Evolutionary conservation across 176 grass and related monocot genomes (phyloP).

Genomic region (Avena eriantha): DNA sequence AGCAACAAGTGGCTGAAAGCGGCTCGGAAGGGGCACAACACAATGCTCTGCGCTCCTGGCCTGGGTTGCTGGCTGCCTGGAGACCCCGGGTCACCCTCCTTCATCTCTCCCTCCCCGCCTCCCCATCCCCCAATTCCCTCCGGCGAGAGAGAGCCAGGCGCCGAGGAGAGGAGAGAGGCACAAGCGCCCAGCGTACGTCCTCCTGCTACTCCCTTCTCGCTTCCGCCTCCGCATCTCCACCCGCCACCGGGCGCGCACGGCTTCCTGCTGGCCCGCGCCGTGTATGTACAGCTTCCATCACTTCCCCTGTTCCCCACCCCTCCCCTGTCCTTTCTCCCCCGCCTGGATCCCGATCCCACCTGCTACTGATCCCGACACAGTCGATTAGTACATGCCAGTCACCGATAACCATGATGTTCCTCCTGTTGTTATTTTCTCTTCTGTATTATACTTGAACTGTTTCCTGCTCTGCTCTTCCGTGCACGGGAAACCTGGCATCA

Average conservation of each 20-base stretch:
- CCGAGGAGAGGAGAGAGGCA: background rate
- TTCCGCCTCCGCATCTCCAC: background rate
- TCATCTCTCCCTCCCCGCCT: background rate
- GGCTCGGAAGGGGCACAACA: conserved; percentile 26
- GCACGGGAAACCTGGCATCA: background rate
- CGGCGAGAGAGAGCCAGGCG: background rate
- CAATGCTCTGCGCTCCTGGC: background rate
- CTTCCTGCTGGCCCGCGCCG: no score
- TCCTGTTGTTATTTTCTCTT: no score
- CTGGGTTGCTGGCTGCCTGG: background rate
- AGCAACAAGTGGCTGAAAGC: conserved; percentile 32
- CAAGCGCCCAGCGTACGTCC: background rate
- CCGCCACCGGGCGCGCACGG: no score
- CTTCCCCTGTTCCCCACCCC: no score
- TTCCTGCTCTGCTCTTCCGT: background rate
- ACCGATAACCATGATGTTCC: no score
- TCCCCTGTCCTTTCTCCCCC: background rate
- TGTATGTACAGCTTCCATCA: no score
- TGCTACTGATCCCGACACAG: background rate
- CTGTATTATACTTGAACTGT: background rate
- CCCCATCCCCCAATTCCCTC: background rate
- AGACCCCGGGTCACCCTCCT: background rate
- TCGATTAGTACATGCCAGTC: background rate
- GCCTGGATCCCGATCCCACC: background rate
- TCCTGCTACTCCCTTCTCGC: background rate